Conservation (phyloP, 257 asterid species). For the Solanum chaucha region DNA sequence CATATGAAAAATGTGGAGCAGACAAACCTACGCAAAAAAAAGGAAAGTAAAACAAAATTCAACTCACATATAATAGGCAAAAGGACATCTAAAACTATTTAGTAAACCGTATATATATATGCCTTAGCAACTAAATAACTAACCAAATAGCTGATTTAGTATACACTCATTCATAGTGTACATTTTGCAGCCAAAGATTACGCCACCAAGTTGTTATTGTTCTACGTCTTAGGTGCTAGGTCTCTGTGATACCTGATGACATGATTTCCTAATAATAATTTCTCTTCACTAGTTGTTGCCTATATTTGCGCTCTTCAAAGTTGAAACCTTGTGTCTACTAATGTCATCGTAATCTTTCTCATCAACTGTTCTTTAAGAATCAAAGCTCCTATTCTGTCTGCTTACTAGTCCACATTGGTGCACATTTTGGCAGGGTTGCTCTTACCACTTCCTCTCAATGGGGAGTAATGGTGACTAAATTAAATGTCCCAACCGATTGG, state of each 20-base stretch:
- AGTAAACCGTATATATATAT: not conserved
- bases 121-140: not conserved
- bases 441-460: slow-evolving; percentile 76
- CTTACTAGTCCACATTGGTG: not conserved
- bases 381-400: not conserved
- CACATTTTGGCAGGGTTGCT: slow-evolving; percentile 48
- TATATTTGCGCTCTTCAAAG: not conserved
- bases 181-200: slow-evolving; percentile 33
- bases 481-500: slow-evolving; percentile 90
- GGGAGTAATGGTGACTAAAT: slow-evolving; percentile 80
- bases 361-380: not conserved
- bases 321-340: not conserved
- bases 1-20: slow-evolving; percentile 41
- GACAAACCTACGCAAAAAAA: slow-evolving; percentile 45
- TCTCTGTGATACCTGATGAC: not conserved
- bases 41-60: not conserved
- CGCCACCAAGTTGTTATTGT: slow-evolving; percentile 22
- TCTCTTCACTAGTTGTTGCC: not conserved
- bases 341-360: not conserved
- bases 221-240: not conserved
- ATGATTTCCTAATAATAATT: not conserved
- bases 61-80: not conserved
- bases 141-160: slow-evolving; percentile 22
- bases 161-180: slow-evolving; percentile 23
- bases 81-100: not conserved